phyloP scores from a whole-genome alignment of 106 monocot genomes.

The Iris macrosiphon region DNA sequence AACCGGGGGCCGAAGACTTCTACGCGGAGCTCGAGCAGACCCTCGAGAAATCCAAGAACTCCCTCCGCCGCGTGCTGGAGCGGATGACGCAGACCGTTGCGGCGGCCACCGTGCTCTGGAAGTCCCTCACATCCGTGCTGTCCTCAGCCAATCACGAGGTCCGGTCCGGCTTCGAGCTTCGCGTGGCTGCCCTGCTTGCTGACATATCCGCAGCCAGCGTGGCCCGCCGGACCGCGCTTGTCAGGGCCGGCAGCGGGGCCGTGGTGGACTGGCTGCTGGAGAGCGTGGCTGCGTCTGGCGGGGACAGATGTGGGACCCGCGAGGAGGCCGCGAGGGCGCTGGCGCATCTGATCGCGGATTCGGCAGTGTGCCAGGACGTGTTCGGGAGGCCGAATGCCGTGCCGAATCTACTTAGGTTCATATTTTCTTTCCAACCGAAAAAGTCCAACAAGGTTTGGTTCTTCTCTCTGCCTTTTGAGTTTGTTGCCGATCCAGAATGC shows the following conservation, averaged over 20 bases:
- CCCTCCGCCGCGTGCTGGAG: constrained; percentile 30
- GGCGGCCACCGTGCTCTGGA: constrained; percentile 70
- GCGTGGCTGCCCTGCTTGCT: constrained; percentile 81
- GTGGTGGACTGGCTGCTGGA: constrained; percentile 98
- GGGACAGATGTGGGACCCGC: constrained; percentile 48
- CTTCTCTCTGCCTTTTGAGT: constrained; percentile 3
- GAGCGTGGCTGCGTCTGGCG: constrained; percentile 33
- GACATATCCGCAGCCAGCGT: constrained; percentile 77
- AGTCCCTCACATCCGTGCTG: constrained; percentile 65
- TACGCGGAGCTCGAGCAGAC: constrained; percentile 44
- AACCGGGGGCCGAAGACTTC: constrained; percentile 6
- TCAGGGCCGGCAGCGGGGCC: constrained; percentile 71
- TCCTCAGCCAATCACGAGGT: constrained; percentile 94
- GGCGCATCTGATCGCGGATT: constrained; percentile 70
- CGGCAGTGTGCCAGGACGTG: constrained; percentile 43
- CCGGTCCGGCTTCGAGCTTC: constrained; percentile 78
- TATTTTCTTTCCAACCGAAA: constrained; percentile 89
- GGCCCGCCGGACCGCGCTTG: constrained; percentile 65
- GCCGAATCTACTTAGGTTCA: constrained; percentile 71
- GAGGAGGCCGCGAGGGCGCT: constrained; percentile 94
- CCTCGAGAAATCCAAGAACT: constrained; percentile 36
- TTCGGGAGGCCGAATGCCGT: constrained; percentile 75
- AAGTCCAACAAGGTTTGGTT: constrained; percentile 41
- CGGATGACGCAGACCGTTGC: constrained; percentile 67
- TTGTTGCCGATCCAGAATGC: no score